A percentile compares a stretch with the other conserved stretches of the same genome.
Evolutionary conservation across 1,139 yeast species (phyloP).

Genomic region (Pichia sp.): DNA sequence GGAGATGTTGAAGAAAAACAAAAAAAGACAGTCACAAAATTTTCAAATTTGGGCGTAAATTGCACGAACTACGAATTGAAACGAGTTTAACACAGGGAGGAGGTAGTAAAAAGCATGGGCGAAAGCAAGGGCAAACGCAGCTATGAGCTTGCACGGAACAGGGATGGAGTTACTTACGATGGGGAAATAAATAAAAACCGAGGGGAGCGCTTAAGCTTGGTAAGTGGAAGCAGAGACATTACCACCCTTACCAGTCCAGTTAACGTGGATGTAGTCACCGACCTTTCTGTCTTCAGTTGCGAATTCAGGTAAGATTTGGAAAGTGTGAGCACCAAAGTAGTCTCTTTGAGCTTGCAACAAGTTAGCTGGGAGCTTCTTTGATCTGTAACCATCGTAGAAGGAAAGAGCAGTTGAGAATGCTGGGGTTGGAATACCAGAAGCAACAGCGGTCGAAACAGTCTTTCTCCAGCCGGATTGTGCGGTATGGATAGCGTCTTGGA

Average conservation of each 20-base stretch:
- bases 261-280: conserved; percentile 82
- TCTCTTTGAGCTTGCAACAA: conserved; percentile 99
- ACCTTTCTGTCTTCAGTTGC: conserved; percentile 72
- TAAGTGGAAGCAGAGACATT: conserved; percentile 92
- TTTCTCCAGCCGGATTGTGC: conserved; percentile 97
- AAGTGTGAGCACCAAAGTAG: conserved; percentile 99
- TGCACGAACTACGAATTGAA: too few relatives aligned
- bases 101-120: too few relatives aligned
- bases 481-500: conserved; percentile 81
- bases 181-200: too few relatives aligned
- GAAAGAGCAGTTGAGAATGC: conserved; percentile 96
- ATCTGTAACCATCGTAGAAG: conserved; percentile 99
- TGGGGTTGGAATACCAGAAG: conserved; percentile 92
- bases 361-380: conserved; percentile 93
- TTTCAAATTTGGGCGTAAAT: too few relatives aligned
- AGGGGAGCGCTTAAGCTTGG: conserved; percentile 53
- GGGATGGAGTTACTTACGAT: too few relatives aligned
- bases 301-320: conserved; percentile 84
- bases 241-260: conserved; percentile 99
- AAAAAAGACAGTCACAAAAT: conserved; percentile 25
- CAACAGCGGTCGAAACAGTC: conserved; percentile 69
- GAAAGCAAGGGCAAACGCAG: too few relatives aligned
- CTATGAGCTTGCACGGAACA: too few relatives aligned
- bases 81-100: too few relatives aligned
- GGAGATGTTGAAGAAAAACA: conserved; percentile 10